Conservation (phyloP, 306 rosid species). For the Crotalaria pallida region DNA sequence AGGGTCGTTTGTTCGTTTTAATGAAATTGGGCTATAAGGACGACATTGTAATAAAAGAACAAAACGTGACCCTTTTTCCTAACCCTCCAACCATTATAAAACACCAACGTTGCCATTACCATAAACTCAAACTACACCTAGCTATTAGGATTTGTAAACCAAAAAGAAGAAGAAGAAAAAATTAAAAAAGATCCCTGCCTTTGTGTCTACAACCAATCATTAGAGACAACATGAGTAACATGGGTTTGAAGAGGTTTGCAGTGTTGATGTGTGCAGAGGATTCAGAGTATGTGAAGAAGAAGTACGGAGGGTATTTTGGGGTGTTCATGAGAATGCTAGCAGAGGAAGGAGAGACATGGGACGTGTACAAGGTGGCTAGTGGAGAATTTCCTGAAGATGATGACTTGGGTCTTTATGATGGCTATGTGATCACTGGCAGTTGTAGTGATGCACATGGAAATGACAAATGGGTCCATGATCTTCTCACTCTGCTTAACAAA, state of each 20-base stretch:
- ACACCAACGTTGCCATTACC: background rate
- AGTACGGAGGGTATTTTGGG: slow-evolving; percentile 78
- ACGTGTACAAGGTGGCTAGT: slow-evolving; percentile 50
- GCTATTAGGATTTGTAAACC: background rate
- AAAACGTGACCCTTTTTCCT: background rate
- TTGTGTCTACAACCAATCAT: background rate
- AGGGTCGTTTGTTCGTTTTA: background rate
- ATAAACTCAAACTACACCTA: background rate
- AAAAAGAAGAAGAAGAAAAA: background rate
- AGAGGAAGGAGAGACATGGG: slow-evolving; percentile 80
- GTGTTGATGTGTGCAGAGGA: slow-evolving; percentile 81
- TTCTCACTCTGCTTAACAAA: slow-evolving; percentile 41
- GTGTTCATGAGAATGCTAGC: slow-evolving; percentile 70
- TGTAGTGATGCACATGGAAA: slow-evolving; percentile 76
- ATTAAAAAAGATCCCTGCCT: background rate
- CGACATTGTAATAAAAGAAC: background rate
- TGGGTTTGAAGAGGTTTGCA: slow-evolving; percentile 43
- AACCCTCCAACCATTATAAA: slow-evolving; percentile 7
- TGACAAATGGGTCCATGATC: slow-evolving; percentile 65
- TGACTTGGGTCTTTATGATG: slow-evolving; percentile 48
- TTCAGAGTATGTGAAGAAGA: slow-evolving; percentile 65
- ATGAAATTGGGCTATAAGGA: background rate
- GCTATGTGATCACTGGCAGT: slow-evolving; percentile 82
- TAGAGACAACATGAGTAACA: background rate
- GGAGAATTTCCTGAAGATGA: slow-evolving; percentile 64